A percentile compares a stretch with the other conserved stretches of the same genome.
These are phyloP conservation scores for Sporothrix luriei DNA, from an alignment of 2,329 filamentous ascomycete genomes.

Conservation along the genomic window DNA sequence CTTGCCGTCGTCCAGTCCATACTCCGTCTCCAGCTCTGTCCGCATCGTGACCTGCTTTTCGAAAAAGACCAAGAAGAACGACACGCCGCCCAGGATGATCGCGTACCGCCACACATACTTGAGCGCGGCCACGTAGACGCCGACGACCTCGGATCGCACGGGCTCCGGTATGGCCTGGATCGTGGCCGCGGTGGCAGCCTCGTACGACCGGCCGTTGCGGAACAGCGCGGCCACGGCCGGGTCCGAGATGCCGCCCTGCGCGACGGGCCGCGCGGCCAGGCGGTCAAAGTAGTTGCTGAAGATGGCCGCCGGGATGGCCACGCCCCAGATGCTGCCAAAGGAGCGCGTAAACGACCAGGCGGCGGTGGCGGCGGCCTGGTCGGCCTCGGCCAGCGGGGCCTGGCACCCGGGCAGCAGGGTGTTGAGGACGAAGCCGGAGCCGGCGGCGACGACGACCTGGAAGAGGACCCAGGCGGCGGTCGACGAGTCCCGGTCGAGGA, in stretches of 20 bases:
- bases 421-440: conserved; percentile 54
- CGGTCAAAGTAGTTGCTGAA: conserved; percentile 43
- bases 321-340: conserved; percentile 46
- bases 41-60: conserved; percentile 38
- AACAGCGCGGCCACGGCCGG: conserved; percentile 32
- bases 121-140: conserved; percentile 34
- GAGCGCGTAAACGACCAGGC: conserved; percentile 48
- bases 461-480: conserved; percentile 45
- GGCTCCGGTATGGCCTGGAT: conserved; percentile 32
- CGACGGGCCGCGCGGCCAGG: background rate
- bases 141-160: conserved; percentile 36
- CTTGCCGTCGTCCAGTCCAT: conserved; percentile 37
- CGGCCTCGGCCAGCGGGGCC: conserved; percentile 43
- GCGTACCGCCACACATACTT: conserved; percentile 38
- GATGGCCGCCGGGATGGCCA: conserved; percentile 46
- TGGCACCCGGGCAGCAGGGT: conserved; percentile 46
- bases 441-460: conserved; percentile 64
- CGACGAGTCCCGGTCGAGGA: conserved; percentile 38
- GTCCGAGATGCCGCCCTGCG: conserved; percentile 32
- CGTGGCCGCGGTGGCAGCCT: conserved; percentile 36
- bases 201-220: conserved; percentile 39
- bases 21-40: conserved; percentile 41
- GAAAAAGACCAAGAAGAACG: conserved; percentile 36
- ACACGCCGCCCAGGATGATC: conserved; percentile 39
- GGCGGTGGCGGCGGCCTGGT: conserved; percentile 44